A percentile compares a stretch with the other conserved stretches of the same genome.
phyloP scores from a whole-genome alignment of 192 early-diverging fungal species.

The Chytriomyces hyalinus region DNA sequence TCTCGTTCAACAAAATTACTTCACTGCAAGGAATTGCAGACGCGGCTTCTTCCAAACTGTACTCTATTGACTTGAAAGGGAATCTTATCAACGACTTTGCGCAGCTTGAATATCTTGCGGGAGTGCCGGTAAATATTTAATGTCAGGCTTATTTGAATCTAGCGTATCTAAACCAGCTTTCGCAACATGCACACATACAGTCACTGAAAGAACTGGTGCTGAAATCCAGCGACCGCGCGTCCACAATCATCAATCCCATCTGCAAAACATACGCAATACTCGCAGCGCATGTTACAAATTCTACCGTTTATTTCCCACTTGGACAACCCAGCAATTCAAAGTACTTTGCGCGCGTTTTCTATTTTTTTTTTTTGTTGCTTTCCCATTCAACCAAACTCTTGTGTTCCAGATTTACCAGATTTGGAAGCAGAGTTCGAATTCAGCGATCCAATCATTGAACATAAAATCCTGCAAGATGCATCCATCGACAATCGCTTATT shows the following conservation, averaged over 20 bases:
- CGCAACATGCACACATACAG: neutral
- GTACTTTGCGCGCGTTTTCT: neutral
- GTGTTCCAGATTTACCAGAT: conserved; percentile 16
- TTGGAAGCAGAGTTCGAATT: neutral
- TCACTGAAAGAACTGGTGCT: conserved; percentile 36
- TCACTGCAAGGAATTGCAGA: conserved; percentile 42
- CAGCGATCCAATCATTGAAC: too few relatives aligned
- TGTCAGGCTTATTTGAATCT: too few relatives aligned
- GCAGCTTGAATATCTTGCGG: conserved; percentile 40
- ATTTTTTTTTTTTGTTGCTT: too few relatives aligned
- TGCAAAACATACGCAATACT: conserved; percentile 27
- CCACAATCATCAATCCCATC: conserved; percentile 38
- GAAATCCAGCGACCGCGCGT: neutral
- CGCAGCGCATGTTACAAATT: conserved; percentile 7
- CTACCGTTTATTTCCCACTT: conserved; percentile 33
- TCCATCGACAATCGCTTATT: neutral
- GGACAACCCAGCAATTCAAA: conserved; percentile 29
- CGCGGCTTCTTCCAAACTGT: neutral
- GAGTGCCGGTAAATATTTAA: conserved; percentile 28
- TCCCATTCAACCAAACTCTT: neutral
- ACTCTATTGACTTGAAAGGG: conserved; percentile 53
- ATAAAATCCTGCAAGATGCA: too few relatives aligned
- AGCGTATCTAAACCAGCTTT: too few relatives aligned
- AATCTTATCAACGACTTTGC: conserved; percentile 42
- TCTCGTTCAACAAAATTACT: conserved; percentile 56